These are phyloP conservation scores for Boletales sp. DNA, from an alignment of 768 basidiomycete genomes.

Conservation along the genomic window DNA sequence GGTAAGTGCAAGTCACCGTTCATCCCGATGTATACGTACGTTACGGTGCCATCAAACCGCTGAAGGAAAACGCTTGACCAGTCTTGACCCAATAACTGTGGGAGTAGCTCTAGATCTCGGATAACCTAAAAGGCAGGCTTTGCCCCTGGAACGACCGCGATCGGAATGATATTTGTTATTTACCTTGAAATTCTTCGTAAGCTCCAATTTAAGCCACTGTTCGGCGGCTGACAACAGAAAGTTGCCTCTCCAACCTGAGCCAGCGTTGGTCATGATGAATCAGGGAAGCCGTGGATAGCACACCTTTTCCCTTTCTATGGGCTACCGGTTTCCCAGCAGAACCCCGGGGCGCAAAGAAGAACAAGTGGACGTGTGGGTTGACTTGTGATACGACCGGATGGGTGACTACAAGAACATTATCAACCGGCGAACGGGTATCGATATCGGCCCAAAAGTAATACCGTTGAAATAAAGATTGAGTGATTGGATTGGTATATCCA, in stretches of 20 bases:
- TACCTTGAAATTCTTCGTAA: slow-evolving; percentile 94
- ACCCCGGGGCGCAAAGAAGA: slow-evolving; percentile 90
- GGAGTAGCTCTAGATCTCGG: slow-evolving; percentile 91
- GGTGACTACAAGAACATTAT: slow-evolving; percentile 52
- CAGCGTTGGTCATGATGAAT: background rate
- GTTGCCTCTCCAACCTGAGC: slow-evolving; percentile 87
- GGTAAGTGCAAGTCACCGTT: slow-evolving; percentile 11
- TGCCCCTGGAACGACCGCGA: background rate
- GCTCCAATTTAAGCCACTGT: slow-evolving; percentile 91
- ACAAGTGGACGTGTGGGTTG: slow-evolving; percentile 87
- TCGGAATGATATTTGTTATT: background rate
- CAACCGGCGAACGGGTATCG: slow-evolving; percentile 1
- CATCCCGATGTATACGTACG: slow-evolving; percentile 48
- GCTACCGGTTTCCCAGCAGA: slow-evolving; percentile 92
- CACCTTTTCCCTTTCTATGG: slow-evolving; percentile 89
- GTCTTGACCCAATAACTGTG: slow-evolving; percentile 89
- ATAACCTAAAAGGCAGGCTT: slow-evolving; percentile 55
- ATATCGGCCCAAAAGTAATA: slow-evolving; percentile 16
- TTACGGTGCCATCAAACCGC: slow-evolving; percentile 84
- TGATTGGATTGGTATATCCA: slow-evolving; percentile 91
- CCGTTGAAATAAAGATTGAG: slow-evolving; percentile 89
- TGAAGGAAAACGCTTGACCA: slow-evolving; percentile 98
- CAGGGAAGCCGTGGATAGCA: background rate
- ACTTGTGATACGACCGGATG: slow-evolving; percentile 94
- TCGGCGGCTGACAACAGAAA: slow-evolving; percentile 90